These are phyloP conservation scores for Adansonia rubrostipa DNA, from an alignment of 441 rosid species.

Conservation along the genomic window DNA sequence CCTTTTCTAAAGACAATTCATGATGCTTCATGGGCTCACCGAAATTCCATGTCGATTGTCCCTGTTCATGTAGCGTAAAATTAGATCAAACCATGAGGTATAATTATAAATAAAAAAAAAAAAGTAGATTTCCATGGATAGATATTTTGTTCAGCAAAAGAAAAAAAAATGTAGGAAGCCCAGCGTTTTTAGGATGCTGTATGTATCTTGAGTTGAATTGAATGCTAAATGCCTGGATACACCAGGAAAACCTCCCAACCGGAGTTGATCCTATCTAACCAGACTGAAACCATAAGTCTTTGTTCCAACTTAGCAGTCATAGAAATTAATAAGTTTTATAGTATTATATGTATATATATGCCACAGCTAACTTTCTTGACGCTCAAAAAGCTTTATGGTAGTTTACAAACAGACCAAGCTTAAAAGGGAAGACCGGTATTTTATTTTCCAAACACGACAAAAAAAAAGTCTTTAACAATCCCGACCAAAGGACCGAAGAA, in stretches of 20 bases:
- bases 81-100: constrained; percentile 12
- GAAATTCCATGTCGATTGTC: constrained; percentile 48
- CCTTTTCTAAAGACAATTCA: constrained; percentile 40
- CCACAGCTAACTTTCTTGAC: too few relatives aligned
- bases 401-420: background rate
- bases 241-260: too few relatives aligned
- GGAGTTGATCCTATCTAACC: too few relatives aligned
- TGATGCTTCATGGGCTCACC: constrained; percentile 40
- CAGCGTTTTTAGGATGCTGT: background rate
- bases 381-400: background rate
- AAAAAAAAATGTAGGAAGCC: background rate
- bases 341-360: too few relatives aligned
- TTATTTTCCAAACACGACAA: background rate
- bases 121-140: background rate
- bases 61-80: constrained; percentile 37
- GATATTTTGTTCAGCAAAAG: background rate
- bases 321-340: background rate
- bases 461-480: background rate
- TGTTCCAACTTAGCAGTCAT: background rate
- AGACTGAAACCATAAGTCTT: background rate
- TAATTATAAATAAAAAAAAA: too few relatives aligned
- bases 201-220: background rate
- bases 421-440: background rate
- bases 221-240: background rate
- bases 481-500: background rate